These are phyloP conservation scores for Heracleum sosnowskyi DNA, from an alignment of 129 eudicot genomes.

Conservation along the genomic window DNA sequence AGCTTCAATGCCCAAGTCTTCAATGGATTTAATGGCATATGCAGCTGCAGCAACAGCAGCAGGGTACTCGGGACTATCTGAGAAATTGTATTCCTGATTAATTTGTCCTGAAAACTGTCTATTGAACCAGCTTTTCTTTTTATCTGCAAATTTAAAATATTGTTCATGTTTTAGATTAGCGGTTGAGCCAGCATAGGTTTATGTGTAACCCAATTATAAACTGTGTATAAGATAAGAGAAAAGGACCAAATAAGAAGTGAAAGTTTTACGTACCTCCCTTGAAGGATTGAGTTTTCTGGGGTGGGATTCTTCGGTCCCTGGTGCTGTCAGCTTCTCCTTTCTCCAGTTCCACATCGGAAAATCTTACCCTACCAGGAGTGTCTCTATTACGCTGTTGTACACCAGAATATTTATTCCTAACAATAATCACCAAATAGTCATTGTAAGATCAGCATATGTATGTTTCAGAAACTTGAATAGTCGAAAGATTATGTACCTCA, in stretches of 20 bases:
- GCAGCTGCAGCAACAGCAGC: constrained; percentile 85
- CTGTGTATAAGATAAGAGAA: not conserved
- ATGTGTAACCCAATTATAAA: not conserved
- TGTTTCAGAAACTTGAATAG: not conserved
- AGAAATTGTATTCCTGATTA: constrained; percentile 30
- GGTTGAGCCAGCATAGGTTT: not conserved
- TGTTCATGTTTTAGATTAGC: not conserved
- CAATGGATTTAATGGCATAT: constrained; percentile 44
- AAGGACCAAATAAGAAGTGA: not conserved
- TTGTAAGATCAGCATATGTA: not conserved
- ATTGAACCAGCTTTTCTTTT: constrained; percentile 34
- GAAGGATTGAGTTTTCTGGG: constrained; percentile 43
- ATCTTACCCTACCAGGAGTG: constrained; percentile 26
- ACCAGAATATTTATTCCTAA: not conserved
- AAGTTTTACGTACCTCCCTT: constrained; percentile 39
- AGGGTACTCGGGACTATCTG: constrained; percentile 35
- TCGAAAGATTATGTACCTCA: constrained; percentile 39
- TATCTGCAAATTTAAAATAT: constrained; percentile 27
- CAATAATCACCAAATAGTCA: not conserved
- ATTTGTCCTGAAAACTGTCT: constrained; percentile 48
- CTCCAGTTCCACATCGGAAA: constrained; percentile 34
- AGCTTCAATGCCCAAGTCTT: constrained; percentile 20
- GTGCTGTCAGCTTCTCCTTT: constrained; percentile 33
- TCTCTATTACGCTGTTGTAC: not conserved
- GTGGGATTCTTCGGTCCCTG: constrained; percentile 35